Conservation (phyloP, 192 early-diverging fungal species). For the Podila horticola region DNA sequence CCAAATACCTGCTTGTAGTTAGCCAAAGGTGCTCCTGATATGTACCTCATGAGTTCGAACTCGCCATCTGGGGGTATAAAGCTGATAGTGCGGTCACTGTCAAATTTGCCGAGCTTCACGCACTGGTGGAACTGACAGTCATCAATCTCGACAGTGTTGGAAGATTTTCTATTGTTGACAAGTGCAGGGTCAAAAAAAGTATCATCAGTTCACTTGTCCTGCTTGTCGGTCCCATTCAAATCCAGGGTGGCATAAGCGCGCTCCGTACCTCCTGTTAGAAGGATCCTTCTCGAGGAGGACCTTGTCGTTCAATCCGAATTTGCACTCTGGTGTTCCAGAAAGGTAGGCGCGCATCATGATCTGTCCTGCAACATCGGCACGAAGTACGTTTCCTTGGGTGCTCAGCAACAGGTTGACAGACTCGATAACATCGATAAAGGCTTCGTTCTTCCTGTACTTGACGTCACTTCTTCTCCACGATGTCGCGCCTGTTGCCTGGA, state of each 20-base stretch:
- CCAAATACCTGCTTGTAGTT: no score
- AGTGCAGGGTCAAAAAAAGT: background rate
- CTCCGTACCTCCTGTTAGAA: conserved; percentile 47
- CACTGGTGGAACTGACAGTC: conserved; percentile 99
- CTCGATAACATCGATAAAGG: conserved; percentile 96
- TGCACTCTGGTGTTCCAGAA: conserved; percentile 97
- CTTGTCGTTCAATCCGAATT: conserved; percentile 93
- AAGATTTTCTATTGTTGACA: conserved; percentile 20
- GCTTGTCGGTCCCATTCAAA: background rate
- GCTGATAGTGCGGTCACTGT: conserved; percentile 92
- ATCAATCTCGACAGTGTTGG: conserved; percentile 90
- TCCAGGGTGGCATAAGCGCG: background rate
- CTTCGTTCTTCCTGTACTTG: conserved; percentile 97
- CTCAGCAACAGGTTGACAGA: conserved; percentile 93
- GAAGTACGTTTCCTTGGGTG: conserved; percentile 80
- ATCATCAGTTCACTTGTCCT: background rate
- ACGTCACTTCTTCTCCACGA: conserved; percentile 95
- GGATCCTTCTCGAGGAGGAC: conserved; percentile 86
- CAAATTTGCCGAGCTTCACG: conserved; percentile 93
- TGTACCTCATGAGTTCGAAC: conserved; percentile 93
- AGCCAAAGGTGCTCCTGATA: no score
- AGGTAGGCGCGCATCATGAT: conserved; percentile 96
- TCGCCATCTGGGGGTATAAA: conserved; percentile 98
- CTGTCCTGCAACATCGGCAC: conserved; percentile 90
- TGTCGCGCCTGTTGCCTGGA: conserved; percentile 96